These are phyloP conservation scores for Thalassia testudinum DNA, from an alignment of 116 monocot species.

Conservation along the genomic window DNA sequence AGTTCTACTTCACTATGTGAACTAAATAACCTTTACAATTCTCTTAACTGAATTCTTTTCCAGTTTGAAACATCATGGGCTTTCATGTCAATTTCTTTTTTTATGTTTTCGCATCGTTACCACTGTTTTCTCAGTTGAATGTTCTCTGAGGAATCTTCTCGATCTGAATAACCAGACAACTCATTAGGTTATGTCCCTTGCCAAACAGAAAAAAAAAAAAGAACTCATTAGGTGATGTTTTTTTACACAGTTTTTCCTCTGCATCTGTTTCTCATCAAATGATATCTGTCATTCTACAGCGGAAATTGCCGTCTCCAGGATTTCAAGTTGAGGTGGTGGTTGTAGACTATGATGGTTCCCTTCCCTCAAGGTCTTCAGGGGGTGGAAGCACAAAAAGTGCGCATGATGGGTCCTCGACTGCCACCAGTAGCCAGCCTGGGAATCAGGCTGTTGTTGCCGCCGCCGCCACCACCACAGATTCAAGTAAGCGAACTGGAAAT, in stretches of 20 bases:
- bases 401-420: slow-evolving; percentile 10
- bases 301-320: slow-evolving; percentile 92
- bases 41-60: too few relatives aligned
- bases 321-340: slow-evolving; percentile 94
- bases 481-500: slow-evolving; percentile 6
- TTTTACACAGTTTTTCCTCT: too few relatives aligned
- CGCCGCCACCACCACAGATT: slow-evolving; percentile 13
- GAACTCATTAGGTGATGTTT: too few relatives aligned
- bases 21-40: neutral
- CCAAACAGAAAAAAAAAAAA: too few relatives aligned
- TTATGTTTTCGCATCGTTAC: too few relatives aligned
- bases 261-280: neutral
- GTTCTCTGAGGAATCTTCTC: neutral
- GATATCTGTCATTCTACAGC: slow-evolving; percentile 23
- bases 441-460: neutral
- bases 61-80: too few relatives aligned
- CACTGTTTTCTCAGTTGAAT: too few relatives aligned
- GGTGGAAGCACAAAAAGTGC: slow-evolving; percentile 9
- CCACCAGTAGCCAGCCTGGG: slow-evolving; percentile 12
- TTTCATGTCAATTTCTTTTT: too few relatives aligned
- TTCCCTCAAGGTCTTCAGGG: slow-evolving; percentile 16
- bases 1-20: too few relatives aligned
- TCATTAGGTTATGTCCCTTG: neutral
- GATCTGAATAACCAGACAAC: neutral
- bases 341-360: slow-evolving; percentile 50